Conservation (phyloP, 345 rosid species). For the Theobroma cacao region DNA sequence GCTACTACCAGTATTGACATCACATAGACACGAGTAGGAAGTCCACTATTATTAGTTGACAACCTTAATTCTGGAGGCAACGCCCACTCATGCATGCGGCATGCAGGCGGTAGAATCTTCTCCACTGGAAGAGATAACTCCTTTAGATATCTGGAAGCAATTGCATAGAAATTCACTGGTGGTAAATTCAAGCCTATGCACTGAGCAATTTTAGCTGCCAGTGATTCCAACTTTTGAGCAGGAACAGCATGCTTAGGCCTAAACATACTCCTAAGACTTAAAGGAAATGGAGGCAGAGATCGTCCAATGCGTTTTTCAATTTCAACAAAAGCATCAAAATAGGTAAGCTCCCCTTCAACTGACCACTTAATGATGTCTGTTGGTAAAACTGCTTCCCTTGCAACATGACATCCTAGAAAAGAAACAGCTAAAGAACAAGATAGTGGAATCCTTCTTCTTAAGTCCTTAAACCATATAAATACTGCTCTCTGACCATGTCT, state of each 20-base stretch:
- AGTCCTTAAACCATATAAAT: constrained; percentile 54
- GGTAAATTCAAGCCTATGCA: constrained; percentile 61
- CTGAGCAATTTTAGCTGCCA: constrained; percentile 65
- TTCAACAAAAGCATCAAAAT: constrained; percentile 55
- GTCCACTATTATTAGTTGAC: constrained; percentile 53
- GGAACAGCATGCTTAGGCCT: constrained; percentile 48
- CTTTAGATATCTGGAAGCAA: constrained; percentile 57
- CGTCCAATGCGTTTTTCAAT: constrained; percentile 44
- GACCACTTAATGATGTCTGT: constrained; percentile 74
- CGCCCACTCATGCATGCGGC: constrained; percentile 23
- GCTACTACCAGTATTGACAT: constrained; percentile 56
- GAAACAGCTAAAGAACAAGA: constrained; percentile 63
- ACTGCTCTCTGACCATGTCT: constrained; percentile 59
- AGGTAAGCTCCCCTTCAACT: constrained; percentile 69
- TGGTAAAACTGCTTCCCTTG: constrained; percentile 64
- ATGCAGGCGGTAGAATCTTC: constrained; percentile 52
- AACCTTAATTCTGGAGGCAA: constrained; percentile 80
- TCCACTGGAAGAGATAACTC: constrained; percentile 51
- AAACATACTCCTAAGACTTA: constrained; percentile 61
- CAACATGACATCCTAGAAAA: constrained; percentile 71
- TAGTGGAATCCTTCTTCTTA: constrained; percentile 51
- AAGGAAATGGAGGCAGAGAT: constrained; percentile 26
- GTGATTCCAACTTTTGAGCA: constrained; percentile 52
- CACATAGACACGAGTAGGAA: constrained; percentile 49
- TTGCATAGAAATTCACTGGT: constrained; percentile 65